Evolutionary conservation across 306 rosid genomes (phyloP), one percentile per base, ranked within the genome.

Genomic region (Betula pendula): DNA sequence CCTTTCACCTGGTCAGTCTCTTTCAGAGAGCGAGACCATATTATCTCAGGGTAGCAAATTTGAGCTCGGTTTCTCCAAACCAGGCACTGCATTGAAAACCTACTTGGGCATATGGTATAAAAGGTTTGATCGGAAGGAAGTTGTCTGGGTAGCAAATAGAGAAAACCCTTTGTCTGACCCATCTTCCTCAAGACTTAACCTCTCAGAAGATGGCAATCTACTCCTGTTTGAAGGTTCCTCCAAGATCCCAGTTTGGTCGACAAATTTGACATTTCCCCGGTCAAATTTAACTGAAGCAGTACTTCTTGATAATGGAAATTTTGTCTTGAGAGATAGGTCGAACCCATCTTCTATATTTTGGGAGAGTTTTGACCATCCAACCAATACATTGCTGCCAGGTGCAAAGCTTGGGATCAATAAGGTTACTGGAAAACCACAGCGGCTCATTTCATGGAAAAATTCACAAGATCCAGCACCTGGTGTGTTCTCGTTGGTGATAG

Each of bases 381-480:
- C 62, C 0, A 15, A 55, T 24, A 22, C 62, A 20, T 55, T 2
- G 62, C 84, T 87, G 71, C 86, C 90, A 0, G 88, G 83, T 24
- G 83, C 84, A 3, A 87, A 77, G 73, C 51, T 87, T 3, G 79
- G 11, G 29, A 68, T 84, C 12, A 52, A 87, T 52, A 77, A 76
- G 0, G 79, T 13, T 71, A 84, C 86, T 24, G 75, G 80, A 20
- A 17, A 66, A 72, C 85, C 83, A 5, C 86, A 84, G 22, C 81
- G 77, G 52, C 90, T 87, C 6, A 84, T 88, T 70, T 50, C 90
- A 3, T 84, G 88, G 90, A 87, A 74, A 76, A 87, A 81, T 51
- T 43, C 0, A 0, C 70, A 84, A 5, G 77, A 87, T 79, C 86
- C 90, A 5, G 77, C 84, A 16, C 5, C 72, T 15, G 90, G 88